phyloP scores from a whole-genome alignment of 192 early-diverging fungal species.

The Backusella tarrabulga region DNA sequence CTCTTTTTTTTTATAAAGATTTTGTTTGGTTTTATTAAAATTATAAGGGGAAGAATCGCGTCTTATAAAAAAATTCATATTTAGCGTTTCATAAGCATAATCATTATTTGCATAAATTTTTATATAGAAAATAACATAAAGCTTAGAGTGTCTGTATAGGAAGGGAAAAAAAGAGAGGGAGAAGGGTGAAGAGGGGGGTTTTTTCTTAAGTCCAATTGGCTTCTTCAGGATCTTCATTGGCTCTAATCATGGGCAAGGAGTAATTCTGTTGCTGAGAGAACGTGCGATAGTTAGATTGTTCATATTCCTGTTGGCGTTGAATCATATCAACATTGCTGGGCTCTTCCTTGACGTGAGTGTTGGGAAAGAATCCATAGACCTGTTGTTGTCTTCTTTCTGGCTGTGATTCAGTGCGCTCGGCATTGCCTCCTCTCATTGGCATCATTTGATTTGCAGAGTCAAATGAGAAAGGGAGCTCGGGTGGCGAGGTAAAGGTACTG shows the following conservation, averaged over 20 bases:
- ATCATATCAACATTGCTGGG: background rate
- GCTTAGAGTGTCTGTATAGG: too few species aligned
- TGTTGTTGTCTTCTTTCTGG: background rate
- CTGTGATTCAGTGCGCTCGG: background rate
- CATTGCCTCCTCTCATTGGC: background rate
- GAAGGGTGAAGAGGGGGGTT: too few species aligned
- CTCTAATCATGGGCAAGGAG: conserved; percentile 17
- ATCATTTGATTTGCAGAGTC: conserved; percentile 3
- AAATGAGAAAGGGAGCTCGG: conserved; percentile 11
- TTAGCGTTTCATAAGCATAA: too few species aligned
- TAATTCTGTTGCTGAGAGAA: conserved; percentile 7
- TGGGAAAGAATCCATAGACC: background rate
- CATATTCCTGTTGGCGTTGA: conserved; percentile 9
- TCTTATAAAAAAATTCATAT: too few species aligned
- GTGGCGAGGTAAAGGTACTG: background rate
- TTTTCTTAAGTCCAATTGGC: background rate
- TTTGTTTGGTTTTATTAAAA: too few species aligned
- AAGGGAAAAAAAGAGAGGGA: too few species aligned
- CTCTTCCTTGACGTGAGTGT: conserved; percentile 8
- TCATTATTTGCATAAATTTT: too few species aligned
- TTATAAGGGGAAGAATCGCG: too few species aligned
- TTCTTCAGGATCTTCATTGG: conserved; percentile 13
- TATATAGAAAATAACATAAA: too few species aligned
- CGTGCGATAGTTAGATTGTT: conserved; percentile 1
- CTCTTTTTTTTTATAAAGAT: too few species aligned